Conservation (phyloP, 441 rosid genomes). For the Croton laevigatus region DNA sequence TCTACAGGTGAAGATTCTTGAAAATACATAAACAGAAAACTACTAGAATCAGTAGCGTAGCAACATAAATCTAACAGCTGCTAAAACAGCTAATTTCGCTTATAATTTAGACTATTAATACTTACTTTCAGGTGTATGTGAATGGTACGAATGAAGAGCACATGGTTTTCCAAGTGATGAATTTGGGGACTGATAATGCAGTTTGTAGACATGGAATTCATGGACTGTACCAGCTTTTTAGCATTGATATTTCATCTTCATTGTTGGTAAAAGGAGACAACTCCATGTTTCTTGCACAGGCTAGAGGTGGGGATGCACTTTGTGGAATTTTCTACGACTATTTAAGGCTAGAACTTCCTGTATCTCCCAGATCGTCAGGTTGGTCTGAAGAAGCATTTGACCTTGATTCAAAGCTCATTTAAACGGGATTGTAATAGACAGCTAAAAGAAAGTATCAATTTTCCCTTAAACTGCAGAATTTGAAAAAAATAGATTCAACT, state of each 20-base stretch:
- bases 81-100: too few species aligned
- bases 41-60: too few species aligned
- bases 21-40: too few species aligned
- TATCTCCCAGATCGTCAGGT: constrained; percentile 8
- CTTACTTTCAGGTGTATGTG: constrained; percentile 29
- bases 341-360: constrained; percentile 36
- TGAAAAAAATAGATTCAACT: background rate
- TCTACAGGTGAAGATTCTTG: too few species aligned
- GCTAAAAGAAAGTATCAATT: background rate
- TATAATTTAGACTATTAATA: constrained; percentile 15
- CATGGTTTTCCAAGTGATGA: constrained; percentile 32
- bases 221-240: constrained; percentile 32
- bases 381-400: constrained; percentile 18
- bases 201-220: constrained; percentile 40
- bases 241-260: constrained; percentile 24
- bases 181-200: constrained; percentile 36
- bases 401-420: constrained; percentile 5
- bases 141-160: constrained; percentile 18
- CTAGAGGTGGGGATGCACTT: constrained; percentile 35
- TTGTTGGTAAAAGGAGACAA: constrained; percentile 36
- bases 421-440: too few species aligned
- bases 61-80: too few species aligned
- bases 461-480: background rate
- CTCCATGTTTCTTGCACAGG: constrained; percentile 31
- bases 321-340: constrained; percentile 39